Base-by-base conservation (phyloP, 75 land plant species). In the Sequoiadendron giganteum region DNA sequence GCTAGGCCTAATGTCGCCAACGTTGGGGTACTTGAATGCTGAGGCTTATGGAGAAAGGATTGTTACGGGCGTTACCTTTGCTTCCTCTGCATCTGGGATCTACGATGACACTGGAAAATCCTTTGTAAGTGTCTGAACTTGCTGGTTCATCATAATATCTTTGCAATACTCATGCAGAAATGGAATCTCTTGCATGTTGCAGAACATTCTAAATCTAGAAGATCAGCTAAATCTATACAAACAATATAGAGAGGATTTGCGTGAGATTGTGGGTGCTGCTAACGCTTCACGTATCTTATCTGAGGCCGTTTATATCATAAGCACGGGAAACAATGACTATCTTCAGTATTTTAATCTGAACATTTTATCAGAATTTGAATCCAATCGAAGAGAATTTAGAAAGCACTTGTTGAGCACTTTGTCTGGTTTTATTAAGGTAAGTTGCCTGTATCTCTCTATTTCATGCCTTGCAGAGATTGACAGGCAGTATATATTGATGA, bases 351-450 rank as follows among this genome's bases (percentile, higher is more conserved):
- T 75, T 19, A 75, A 68, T 28, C 16, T 73, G 13, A 73, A 86
- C 10, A 38, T 83, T 83, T 18, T 42, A 6, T 11, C 36, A 19
- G 0, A 45, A 1, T 11, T 45, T 40, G n/a, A 45, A 8, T 83
- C 36, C 28, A 83, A 72, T 72, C 10, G 76, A 7, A 30, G 36
- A 30, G 2, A 72, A 7, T 72, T 25, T 7, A 72, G 32, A 1
- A 9, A 72, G 28, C 10, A 30, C n/a, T 36, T 72, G 3, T 80
- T 91, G 16, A 54, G 19, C 21, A 85, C 30, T 36, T 88, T 88
- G 79, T 85, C 75, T 45, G 45, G 32, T 55, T 90, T 93, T 49
- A 85, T 95, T 16, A 85, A 94, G 95, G 95, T 28, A 49, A 54
- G 13, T 52, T 80, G 30, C n/a, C 76, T n/a, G 9, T 10, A n/a